phyloP scores from a whole-genome alignment of 2,329 filamentous ascomycete genomes.

The Aspergillus sp. region DNA sequence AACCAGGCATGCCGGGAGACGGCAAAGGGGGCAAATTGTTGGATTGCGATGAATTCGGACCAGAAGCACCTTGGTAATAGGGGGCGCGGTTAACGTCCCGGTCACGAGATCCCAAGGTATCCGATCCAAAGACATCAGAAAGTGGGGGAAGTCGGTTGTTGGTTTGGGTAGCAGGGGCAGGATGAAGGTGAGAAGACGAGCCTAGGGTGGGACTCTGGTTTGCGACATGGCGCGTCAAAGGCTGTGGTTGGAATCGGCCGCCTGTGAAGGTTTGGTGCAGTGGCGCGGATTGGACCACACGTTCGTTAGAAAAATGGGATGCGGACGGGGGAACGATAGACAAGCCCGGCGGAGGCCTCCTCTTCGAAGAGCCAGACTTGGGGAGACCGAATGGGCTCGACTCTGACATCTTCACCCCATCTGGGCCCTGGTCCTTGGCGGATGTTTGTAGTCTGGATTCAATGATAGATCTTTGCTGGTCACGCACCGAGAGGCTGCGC shows the following conservation, averaged over 20 bases:
- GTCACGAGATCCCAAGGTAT: constrained; percentile 55
- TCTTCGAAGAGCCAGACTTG: constrained; percentile 40
- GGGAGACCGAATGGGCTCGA: constrained; percentile 35
- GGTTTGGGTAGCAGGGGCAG: constrained; percentile 81
- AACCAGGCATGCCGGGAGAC: constrained; percentile 67
- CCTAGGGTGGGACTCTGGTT: constrained; percentile 80
- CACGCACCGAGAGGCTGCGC: constrained; percentile 85
- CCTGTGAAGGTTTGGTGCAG: constrained; percentile 86
- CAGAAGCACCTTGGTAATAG: constrained; percentile 54
- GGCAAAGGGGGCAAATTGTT: constrained; percentile 65
- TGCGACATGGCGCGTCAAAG: constrained; percentile 71
- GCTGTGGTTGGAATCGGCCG: constrained; percentile 74
- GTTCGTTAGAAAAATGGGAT: constrained; percentile 85
- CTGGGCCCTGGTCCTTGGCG: constrained; percentile 68
- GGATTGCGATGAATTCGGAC: constrained; percentile 58
- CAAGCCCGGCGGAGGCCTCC: constrained; percentile 72
- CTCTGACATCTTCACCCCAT: constrained; percentile 52
- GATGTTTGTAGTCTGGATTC: constrained; percentile 86
- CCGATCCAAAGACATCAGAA: constrained; percentile 82
- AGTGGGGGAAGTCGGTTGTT: constrained; percentile 90
- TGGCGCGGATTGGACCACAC: constrained; percentile 94
- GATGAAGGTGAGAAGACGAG: constrained; percentile 84
- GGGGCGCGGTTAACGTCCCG: constrained; percentile 29
- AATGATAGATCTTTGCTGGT: constrained; percentile 92
- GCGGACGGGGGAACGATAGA: constrained; percentile 94